Base-by-base conservation (phyloP, 495 filamentous ascomycete species). In the Penicillium paxilli region DNA sequence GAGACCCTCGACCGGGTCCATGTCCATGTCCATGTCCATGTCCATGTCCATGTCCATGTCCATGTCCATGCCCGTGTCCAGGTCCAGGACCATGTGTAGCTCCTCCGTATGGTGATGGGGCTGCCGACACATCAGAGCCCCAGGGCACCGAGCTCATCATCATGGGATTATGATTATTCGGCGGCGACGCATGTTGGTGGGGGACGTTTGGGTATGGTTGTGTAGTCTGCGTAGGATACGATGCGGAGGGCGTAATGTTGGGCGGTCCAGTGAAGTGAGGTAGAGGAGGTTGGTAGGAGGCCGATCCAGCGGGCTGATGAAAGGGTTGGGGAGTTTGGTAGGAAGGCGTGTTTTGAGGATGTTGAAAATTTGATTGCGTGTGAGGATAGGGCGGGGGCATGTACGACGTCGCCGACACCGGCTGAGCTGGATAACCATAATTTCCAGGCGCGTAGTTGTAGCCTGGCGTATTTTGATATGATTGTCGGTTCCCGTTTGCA, bases 81-180 rank as follows among this genome's bases (percentile, higher is more conserved):
- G 24, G 47, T 38, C 62, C 62, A 42, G 60, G 61, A 11, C 64
- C 61, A 19, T 48, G 60, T 16, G 54, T 60, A 44, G 45, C 47
- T 30, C 49, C 63, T 11, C 49, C 22, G 52, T 68, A 73, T 8
- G 55, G 17, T 11, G 40, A 53, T 2, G 58, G 20, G 30, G 66
- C 50, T 22, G 60, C 63, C 22, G 64, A 58, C 47, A 67, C 61
- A 33, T 84, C 82, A 65, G 81, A 80, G 3, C 82, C 80, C 72
- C 84, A 82, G 24, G 76, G 77, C 55, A 85, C 77, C 0, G 81
- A 78, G 1, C 78, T 81, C 77, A 87, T 82, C 50, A 84, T 65
- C 40, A 77, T 72, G 14, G 76, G 71, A 54, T 78, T 79, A 47
- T 66, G 71, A 54, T 78, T 79, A 47, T 66, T 62, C 19, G 65